Evolutionary conservation across 1,284 basidiomycete species (phyloP).

Genomic region (Vanrija humicola): DNA sequence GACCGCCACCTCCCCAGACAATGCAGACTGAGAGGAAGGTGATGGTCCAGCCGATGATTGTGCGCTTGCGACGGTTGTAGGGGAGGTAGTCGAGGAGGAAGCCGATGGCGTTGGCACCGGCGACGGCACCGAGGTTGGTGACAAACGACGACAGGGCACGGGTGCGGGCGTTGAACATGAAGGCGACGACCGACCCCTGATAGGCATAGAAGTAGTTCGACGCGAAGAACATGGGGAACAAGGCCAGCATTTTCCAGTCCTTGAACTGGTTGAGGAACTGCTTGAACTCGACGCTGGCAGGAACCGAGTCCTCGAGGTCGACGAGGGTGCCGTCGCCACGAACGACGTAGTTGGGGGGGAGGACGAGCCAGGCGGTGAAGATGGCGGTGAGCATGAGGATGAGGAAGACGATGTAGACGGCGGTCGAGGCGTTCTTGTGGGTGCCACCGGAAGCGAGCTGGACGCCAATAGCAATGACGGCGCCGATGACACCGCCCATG

Average conservation of each 20-base stretch:
- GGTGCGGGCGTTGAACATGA: constrained; percentile 36
- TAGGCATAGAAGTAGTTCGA: constrained; percentile 41
- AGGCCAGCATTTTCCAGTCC: constrained; percentile 32
- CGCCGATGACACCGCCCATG: constrained; percentile 50
- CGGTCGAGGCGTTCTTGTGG: constrained; percentile 30
- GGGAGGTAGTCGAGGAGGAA: constrained; percentile 33
- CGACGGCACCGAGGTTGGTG: constrained; percentile 32
- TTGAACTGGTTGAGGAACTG: constrained; percentile 28
- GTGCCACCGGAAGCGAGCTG: constrained; percentile 24
- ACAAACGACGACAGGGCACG: constrained; percentile 34
- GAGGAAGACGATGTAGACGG: constrained; percentile 41
- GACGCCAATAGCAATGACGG: constrained; percentile 50
- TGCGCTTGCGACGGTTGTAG: constrained; percentile 27
- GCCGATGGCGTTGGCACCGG: constrained; percentile 40
- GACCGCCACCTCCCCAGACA: constrained; percentile 31
- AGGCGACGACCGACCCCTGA: constrained; percentile 34
- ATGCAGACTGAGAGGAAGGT: constrained; percentile 21
- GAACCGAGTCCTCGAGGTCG: constrained; percentile 21
- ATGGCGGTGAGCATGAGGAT: constrained; percentile 41
- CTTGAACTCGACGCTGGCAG: constrained; percentile 23
- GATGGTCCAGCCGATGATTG: constrained; percentile 23
- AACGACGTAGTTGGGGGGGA: constrained; percentile 34
- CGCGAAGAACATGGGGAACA: constrained; percentile 38
- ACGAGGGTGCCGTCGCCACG: constrained; percentile 36
- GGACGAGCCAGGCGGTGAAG: constrained; percentile 28